Evolutionary conservation across 805 yeast genomes (phyloP).

Genomic region (Candida corydali): DNA sequence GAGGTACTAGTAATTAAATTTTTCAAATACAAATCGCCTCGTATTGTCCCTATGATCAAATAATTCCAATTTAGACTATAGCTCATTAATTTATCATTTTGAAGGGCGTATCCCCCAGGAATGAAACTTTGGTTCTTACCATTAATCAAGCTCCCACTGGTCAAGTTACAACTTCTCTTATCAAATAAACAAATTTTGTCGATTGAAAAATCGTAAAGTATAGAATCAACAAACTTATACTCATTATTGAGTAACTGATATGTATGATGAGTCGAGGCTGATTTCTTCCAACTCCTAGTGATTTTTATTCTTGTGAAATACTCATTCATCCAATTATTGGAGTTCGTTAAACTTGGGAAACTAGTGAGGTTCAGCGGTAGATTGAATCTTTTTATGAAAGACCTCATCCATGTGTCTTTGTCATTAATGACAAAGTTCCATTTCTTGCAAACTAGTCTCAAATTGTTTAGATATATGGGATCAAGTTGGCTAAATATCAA

Average conservation of each 20-base stretch:
- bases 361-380: slow-evolving; percentile 16
- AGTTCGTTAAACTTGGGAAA: slow-evolving; percentile 44
- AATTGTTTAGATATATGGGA: slow-evolving; percentile 35
- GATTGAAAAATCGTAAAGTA: slow-evolving; percentile 20
- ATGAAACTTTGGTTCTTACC: slow-evolving; percentile 36
- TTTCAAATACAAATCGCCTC: slow-evolving; percentile 29
- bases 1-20: slow-evolving; percentile 30
- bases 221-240: slow-evolving; percentile 18
- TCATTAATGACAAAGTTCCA: slow-evolving; percentile 47
- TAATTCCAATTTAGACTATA: slow-evolving; percentile 28
- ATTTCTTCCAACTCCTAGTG: slow-evolving; percentile 38
- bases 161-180: slow-evolving; percentile 22
- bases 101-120: slow-evolving; percentile 22
- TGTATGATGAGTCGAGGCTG: slow-evolving; percentile 21
- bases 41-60: slow-evolving; percentile 22
- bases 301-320: slow-evolving; percentile 35
- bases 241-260: slow-evolving; percentile 28
- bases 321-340: slow-evolving; percentile 45
- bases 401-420: slow-evolving; percentile 44
- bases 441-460: slow-evolving; percentile 43
- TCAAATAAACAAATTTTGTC: slow-evolving; percentile 26
- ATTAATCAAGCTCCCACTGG: slow-evolving; percentile 27
- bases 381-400: slow-evolving; percentile 39
- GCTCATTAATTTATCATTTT: slow-evolving; percentile 5
- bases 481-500: slow-evolving; percentile 44